These are phyloP conservation scores for Lepidium didymum DNA, from an alignment of 345 rosid genomes.

Conservation along the genomic window DNA sequence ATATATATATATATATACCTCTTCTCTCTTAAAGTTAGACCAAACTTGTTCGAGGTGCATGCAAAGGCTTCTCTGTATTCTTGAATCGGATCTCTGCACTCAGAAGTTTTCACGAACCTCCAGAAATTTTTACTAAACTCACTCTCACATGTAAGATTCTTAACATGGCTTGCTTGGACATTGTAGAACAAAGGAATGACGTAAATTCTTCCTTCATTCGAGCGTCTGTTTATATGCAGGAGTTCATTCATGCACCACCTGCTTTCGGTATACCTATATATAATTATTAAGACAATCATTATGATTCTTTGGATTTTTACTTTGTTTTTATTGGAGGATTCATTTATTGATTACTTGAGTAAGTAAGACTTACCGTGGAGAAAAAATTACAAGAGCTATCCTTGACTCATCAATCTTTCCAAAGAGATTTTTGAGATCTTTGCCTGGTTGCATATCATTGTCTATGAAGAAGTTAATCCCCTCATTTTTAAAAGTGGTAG, in stretches of 20 bases:
- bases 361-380: not conserved
- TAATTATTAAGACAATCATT: not conserved
- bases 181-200: not conserved
- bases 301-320: not conserved
- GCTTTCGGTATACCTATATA: not conserved
- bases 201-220: not conserved
- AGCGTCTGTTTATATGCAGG: not conserved
- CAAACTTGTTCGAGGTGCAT: not conserved
- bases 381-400: not conserved
- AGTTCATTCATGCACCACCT: not conserved
- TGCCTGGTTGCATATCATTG: not conserved
- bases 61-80: not conserved
- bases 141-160: not conserved
- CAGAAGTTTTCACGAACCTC: not conserved
- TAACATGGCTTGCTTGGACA: not conserved
- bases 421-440: not conserved
- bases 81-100: not conserved
- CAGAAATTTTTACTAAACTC: not conserved
- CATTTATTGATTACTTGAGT: too few relatives aligned
- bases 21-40: not conserved
- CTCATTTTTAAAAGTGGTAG: not conserved
- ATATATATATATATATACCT: not conserved
- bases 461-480: not conserved
- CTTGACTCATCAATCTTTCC: not conserved
- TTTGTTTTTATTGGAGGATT: too few relatives aligned